Conservation (phyloP, 2,329 filamentous ascomycete genomes). For the Penicillium frequentans region DNA sequence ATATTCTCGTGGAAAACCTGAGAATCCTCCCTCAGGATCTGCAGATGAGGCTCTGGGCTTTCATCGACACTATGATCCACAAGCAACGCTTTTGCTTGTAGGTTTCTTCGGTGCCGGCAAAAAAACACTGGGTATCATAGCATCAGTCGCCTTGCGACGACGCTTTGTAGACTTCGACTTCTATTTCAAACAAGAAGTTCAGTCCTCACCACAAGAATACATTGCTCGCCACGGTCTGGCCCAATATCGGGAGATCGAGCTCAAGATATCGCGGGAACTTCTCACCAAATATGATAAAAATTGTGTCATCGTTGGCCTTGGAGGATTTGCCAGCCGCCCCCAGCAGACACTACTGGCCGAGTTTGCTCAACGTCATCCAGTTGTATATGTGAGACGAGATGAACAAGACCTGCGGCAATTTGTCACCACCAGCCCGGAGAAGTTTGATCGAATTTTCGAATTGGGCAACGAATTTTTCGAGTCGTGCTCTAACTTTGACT, state of each 20-base stretch:
- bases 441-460: constrained; percentile 16
- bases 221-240: constrained; percentile 58
- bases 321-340: constrained; percentile 62
- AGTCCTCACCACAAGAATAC: constrained; percentile 58
- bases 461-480: constrained; percentile 36
- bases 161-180: constrained; percentile 66
- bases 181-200: constrained; percentile 55
- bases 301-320: constrained; percentile 67
- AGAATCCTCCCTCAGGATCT: not conserved
- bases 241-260: constrained; percentile 62
- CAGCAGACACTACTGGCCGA: constrained; percentile 59
- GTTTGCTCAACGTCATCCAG: constrained; percentile 61
- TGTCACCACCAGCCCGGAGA: constrained; percentile 23
- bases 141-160: constrained; percentile 65
- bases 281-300: constrained; percentile 47
- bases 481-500: constrained; percentile 26
- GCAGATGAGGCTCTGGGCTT: constrained; percentile 2
- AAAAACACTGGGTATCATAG: constrained; percentile 70
- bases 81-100: constrained; percentile 60
- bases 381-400: constrained; percentile 67
- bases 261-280: constrained; percentile 57
- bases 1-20: not conserved
- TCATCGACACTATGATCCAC: constrained; percentile 10
- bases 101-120: constrained; percentile 72
- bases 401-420: constrained; percentile 11